Evolutionary conservation across 495 filamentous ascomycete species (phyloP).

Genomic region (Penicillium nucicola): DNA sequence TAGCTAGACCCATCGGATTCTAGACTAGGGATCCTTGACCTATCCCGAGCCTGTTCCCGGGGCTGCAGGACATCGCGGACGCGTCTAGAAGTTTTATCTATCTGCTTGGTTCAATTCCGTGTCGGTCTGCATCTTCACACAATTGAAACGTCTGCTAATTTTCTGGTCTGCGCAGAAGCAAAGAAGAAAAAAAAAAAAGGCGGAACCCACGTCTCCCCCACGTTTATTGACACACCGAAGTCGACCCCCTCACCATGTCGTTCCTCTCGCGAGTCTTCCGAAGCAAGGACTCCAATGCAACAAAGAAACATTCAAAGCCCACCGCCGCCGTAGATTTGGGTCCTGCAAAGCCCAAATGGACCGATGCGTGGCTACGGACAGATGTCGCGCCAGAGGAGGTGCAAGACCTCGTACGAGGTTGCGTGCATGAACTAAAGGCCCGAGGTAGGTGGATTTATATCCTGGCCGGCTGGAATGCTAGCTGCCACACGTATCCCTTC

Average conservation of each 20-base stretch:
- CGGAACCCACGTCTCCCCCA: conserved; percentile 8
- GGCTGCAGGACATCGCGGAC: conserved; percentile 40
- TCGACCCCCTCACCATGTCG: conserved; percentile 38
- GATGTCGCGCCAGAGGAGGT: conserved; percentile 88
- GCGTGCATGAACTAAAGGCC: conserved; percentile 87
- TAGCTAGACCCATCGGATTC: conserved; percentile 4
- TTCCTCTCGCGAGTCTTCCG: conserved; percentile 74
- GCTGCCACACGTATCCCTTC: conserved; percentile 20
- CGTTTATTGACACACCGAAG: conserved; percentile 2
- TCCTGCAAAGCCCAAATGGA: conserved; percentile 73
- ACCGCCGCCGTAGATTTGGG: conserved; percentile 41
- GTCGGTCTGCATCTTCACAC: conserved; percentile 15
- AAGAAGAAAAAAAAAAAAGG: conserved; percentile 14
- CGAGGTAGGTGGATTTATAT: conserved; percentile 64
- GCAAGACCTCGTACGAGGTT: conserved; percentile 77
- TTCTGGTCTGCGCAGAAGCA: conserved; percentile 14
- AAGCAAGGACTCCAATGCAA: conserved; percentile 59
- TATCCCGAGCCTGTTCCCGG: conserved; percentile 20
- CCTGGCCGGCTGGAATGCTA: conserved; percentile 22
- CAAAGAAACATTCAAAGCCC: conserved; percentile 58
- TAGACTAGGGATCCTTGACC: background rate
- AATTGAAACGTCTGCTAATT: conserved; percentile 11
- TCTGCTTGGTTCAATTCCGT: conserved; percentile 10
- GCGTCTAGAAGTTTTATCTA: conserved; percentile 17
- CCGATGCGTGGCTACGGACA: conserved; percentile 84